Conservation (phyloP, 768 basidiomycete species). For the Naganishia randhawae region DNA sequence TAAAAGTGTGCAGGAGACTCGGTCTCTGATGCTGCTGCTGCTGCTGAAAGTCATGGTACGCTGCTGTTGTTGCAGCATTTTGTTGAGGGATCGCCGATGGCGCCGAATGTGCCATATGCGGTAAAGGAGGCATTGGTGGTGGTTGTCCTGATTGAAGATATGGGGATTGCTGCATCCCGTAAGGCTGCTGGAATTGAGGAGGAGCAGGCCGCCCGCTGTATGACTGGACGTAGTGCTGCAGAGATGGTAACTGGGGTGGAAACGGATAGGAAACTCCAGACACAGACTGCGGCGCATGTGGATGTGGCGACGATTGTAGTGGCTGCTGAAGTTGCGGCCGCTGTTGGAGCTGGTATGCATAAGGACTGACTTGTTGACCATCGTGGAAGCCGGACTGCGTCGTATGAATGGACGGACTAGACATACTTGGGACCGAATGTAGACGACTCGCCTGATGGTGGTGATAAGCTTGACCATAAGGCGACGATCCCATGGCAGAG, state of each 20-base stretch:
- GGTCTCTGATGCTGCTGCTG: constrained; percentile 16
- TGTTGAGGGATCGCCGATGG: constrained; percentile 17
- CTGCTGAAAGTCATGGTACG: constrained; percentile 12
- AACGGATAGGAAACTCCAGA: not conserved
- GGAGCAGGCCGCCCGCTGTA: not conserved
- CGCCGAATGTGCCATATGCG: constrained; percentile 16
- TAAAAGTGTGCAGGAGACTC: constrained; percentile 1
- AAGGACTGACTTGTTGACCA: not conserved
- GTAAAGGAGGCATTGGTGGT: constrained; percentile 7
- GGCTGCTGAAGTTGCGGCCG: not conserved
- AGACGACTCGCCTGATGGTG: constrained; percentile 2
- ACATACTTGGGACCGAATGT: constrained; percentile 9
- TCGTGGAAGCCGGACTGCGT: not conserved
- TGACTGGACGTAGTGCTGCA: not conserved
- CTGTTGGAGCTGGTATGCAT: not conserved
- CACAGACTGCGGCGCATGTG: not conserved
- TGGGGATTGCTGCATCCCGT: not conserved
- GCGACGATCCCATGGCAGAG: not conserved
- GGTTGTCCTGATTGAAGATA: not conserved
- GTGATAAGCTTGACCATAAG: constrained; percentile 1
- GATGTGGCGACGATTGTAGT: not conserved
- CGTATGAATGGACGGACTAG: not conserved
- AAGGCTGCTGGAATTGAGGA: not conserved
- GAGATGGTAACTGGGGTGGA: not conserved
- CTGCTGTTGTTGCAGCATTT: not conserved